These are phyloP conservation scores for Paradendryphiella salina DNA, from an alignment of 2,329 filamentous ascomycete species.

Conservation along the genomic window DNA sequence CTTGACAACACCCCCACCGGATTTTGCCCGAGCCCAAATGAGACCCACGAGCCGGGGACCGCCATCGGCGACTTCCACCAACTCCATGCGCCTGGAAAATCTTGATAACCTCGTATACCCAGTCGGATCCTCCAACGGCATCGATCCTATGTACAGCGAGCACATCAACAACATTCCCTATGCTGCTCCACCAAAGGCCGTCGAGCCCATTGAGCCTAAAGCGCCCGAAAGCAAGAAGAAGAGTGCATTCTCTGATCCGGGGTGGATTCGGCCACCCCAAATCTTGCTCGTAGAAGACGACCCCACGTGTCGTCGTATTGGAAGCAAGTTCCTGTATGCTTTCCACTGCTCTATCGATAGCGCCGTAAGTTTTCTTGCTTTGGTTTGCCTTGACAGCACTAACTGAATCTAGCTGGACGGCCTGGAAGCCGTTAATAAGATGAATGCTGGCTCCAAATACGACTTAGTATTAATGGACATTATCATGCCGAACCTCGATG, in stretches of 20 bases:
- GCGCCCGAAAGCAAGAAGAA: constrained; percentile 62
- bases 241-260: constrained; percentile 63
- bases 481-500: constrained; percentile 95
- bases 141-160: constrained; percentile 91
- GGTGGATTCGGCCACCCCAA: constrained; percentile 69
- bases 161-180: constrained; percentile 96
- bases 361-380: constrained; percentile 54
- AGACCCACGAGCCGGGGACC: constrained; percentile 51
- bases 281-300: constrained; percentile 90
- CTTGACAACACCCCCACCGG: constrained; percentile 61
- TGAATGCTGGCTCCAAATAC: constrained; percentile 67
- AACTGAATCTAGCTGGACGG: constrained; percentile 69
- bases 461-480: constrained; percentile 65
- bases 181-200: constrained; percentile 68
- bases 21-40: constrained; percentile 54
- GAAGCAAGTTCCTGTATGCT: constrained; percentile 67
- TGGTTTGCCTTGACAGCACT: constrained; percentile 20
- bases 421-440: constrained; percentile 86
- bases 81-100: constrained; percentile 60
- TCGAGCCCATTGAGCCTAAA: constrained; percentile 54
- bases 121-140: constrained; percentile 85
- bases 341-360: constrained; percentile 67
- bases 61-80: constrained; percentile 55
- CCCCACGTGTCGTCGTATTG: constrained; percentile 67
- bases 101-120: constrained; percentile 81